These are phyloP conservation scores for Nakazawaea holstii DNA, from an alignment of 805 yeast genomes.

Conservation along the genomic window DNA sequence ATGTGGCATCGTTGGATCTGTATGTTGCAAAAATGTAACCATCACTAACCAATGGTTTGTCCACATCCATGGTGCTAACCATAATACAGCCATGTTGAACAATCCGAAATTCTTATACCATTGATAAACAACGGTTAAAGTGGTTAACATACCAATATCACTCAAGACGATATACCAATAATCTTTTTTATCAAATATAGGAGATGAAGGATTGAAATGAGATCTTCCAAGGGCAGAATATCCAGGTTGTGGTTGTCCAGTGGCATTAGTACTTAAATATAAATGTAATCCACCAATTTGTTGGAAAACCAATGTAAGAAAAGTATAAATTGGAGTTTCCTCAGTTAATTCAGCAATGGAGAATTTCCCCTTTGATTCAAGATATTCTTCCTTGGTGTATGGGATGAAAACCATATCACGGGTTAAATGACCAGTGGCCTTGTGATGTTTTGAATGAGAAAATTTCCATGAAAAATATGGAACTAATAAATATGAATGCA, in stretches of 20 bases:
- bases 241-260: slow-evolving; percentile 63
- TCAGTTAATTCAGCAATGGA: slow-evolving; percentile 53
- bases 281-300: slow-evolving; percentile 76
- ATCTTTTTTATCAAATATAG: slow-evolving; percentile 68
- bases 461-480: slow-evolving; percentile 88
- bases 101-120: slow-evolving; percentile 5
- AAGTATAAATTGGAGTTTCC: slow-evolving; percentile 69
- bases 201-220: slow-evolving; percentile 72
- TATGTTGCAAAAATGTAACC: slow-evolving; percentile 58
- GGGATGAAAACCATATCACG: slow-evolving; percentile 88
- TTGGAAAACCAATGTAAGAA: slow-evolving; percentile 51
- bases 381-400: slow-evolving; percentile 52
- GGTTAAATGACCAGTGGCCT: slow-evolving; percentile 78
- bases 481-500: slow-evolving; percentile 73
- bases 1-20: slow-evolving; percentile 56
- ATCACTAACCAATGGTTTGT: slow-evolving; percentile 65
- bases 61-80: slow-evolving; percentile 55
- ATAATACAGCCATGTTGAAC: slow-evolving; percentile 46
- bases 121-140: no score
- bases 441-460: slow-evolving; percentile 84
- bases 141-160: slow-evolving; percentile 55
- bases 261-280: slow-evolving; percentile 63
- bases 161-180: slow-evolving; percentile 66
- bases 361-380: slow-evolving; percentile 28
- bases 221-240: slow-evolving; percentile 41